These are phyloP conservation scores for Viridothelium virens DNA, from an alignment of 495 filamentous ascomycete genomes.

Conservation along the genomic window DNA sequence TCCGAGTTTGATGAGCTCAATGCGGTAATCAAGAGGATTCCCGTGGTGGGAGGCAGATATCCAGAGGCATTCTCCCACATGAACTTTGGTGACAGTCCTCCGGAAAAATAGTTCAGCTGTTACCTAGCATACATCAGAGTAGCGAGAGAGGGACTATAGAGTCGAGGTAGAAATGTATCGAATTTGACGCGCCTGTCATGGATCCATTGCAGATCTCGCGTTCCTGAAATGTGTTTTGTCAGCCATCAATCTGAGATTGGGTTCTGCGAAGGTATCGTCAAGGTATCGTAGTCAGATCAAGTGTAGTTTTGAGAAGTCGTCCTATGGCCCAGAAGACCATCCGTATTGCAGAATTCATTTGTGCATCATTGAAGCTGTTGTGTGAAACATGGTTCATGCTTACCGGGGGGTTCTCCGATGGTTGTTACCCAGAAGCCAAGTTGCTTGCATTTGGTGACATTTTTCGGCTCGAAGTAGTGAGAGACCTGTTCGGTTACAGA, in stretches of 20 bases:
- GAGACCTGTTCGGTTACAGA: too few species aligned
- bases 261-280: slow-evolving; percentile 1
- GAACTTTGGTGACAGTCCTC: slow-evolving; percentile 17
- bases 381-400: background rate
- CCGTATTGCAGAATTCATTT: slow-evolving; percentile 40
- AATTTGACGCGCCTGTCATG: background rate
- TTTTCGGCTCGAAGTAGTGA: too few species aligned
- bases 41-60: slow-evolving; percentile 33
- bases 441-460: too few species aligned
- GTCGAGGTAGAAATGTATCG: background rate
- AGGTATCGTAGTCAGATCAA: slow-evolving; percentile 34
- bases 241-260: background rate
- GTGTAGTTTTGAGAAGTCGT: slow-evolving; percentile 35
- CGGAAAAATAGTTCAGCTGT: background rate
- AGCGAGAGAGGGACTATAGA: background rate
- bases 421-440: too few species aligned
- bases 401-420: too few species aligned
- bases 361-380: slow-evolving; percentile 28
- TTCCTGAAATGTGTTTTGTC: background rate
- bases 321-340: slow-evolving; percentile 30
- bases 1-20: slow-evolving; percentile 36
- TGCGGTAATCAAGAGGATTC: slow-evolving; percentile 29
- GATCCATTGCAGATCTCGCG: background rate
- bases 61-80: slow-evolving; percentile 10
- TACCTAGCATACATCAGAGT: background rate